Evolutionary conservation across 495 filamentous ascomycete species (phyloP), one percentile per base, ranked within the genome.

Genomic region (Ramalina peruviana): DNA sequence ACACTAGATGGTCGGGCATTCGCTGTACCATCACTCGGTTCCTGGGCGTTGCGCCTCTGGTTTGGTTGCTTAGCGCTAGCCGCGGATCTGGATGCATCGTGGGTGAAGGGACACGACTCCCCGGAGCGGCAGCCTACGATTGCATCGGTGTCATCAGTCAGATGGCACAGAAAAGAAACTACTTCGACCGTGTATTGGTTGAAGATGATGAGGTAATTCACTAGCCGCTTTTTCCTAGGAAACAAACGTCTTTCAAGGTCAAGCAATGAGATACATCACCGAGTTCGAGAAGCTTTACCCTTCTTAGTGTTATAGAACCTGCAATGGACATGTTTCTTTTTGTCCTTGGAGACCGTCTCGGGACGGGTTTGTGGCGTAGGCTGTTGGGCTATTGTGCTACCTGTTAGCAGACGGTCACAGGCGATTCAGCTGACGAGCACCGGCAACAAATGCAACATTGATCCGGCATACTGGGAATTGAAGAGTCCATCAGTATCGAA

Each of bases 101-200:
- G 69, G n/a, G 65, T 48, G 56, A 60, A 72, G 12, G 65, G 67
- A 40, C 69, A 72, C 36, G 60, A 51, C 26, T 63, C 56, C 30
- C 69, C 69, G 45, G 64, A 53, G 44, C 68, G 60, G 49, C 69
- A 72, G 19, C 69, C 69, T 72, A 41, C 15, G 23, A 19, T 25
- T 13, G 30, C 3, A 46, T 19, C 36, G 51, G 45, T 40, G 49
- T 17, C 54, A 44, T 52, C 19, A 48, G 23, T 21, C 36, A 26
- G 19, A 21, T 30, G 23, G 27, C 27, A 16, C 11, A 17, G 4
- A 51, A 51, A 51, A 21, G 4, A 17, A 51, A 27, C 1, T 10
- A 47, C 19, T 12, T n/a, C 6, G 19, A 9, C 45, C 15, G 25
- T 33, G 23, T 30, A 37, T 10, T 42, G 6, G 4, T 6, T 42